phyloP scores from a whole-genome alignment of 2,329 filamentous ascomycete genomes.

The Sphaerulina musiva region DNA sequence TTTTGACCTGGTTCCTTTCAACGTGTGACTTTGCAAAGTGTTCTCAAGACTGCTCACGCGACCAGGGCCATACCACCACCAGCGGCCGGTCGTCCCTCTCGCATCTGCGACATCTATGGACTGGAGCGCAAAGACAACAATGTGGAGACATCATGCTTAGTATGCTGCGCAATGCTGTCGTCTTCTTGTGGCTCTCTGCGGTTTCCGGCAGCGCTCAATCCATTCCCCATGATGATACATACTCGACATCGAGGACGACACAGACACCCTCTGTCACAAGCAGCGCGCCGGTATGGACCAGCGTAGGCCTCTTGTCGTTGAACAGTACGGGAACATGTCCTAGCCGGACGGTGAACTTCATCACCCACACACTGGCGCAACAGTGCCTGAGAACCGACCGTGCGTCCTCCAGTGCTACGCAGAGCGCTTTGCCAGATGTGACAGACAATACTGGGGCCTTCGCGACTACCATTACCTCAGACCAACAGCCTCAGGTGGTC shows the following conservation, averaged over 20 bases:
- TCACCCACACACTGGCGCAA: constrained; percentile 69
- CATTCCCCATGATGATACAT: constrained; percentile 8
- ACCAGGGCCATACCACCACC: background rate
- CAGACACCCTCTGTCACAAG: constrained; percentile 4
- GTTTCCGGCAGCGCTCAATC: constrained; percentile 15
- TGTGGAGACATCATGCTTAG: constrained; percentile 26
- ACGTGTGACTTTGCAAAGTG: constrained; percentile 7
- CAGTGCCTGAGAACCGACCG: constrained; percentile 65
- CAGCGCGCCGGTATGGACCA: background rate
- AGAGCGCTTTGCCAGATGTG: background rate
- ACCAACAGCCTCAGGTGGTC: background rate
- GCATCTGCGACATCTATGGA: constrained; percentile 3
- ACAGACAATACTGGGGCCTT: background rate
- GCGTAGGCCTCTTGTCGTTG: constrained; percentile 5
- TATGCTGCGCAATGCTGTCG: constrained; percentile 21
- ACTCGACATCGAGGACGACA: constrained; percentile 10
- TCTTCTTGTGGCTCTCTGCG: constrained; percentile 18
- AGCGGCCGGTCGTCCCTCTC: background rate
- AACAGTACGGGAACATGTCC: constrained; percentile 37
- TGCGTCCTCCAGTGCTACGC: constrained; percentile 27
- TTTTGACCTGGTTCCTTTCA: background rate
- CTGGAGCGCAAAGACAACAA: constrained; percentile 4
- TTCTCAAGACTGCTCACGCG: background rate
- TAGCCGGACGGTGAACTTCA: constrained; percentile 68
- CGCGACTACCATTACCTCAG: background rate